phyloP scores from a whole-genome alignment of 345 rosid species.

The Laguncularia racemosa region DNA sequence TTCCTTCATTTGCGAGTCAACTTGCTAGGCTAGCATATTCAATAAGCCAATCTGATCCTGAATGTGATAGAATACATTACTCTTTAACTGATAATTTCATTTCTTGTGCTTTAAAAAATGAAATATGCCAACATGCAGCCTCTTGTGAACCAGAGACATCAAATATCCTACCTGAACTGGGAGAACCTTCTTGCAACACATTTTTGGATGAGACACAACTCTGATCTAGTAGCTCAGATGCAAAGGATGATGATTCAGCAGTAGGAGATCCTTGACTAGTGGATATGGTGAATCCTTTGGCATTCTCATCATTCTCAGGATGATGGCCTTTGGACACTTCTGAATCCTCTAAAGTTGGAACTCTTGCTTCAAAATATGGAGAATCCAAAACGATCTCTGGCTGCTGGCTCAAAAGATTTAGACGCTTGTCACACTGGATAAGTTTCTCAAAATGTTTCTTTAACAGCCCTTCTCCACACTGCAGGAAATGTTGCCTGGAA shows the following conservation, averaged over 20 bases:
- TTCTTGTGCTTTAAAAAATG: too few relatives aligned
- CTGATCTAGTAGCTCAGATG: conserved; percentile 36
- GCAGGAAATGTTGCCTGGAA: conserved; percentile 88
- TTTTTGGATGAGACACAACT: conserved; percentile 41
- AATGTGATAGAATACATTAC: too few relatives aligned
- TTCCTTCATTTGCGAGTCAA: too few relatives aligned
- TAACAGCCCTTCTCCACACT: conserved; percentile 78
- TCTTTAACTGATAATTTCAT: too few relatives aligned
- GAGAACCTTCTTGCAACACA: conserved; percentile 64
- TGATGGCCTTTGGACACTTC: conserved; percentile 44
- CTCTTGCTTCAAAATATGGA: conserved; percentile 61
- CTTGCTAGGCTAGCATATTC: too few relatives aligned
- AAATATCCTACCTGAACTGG: conserved; percentile 67
- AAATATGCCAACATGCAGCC: too few relatives aligned
- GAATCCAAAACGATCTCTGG: conserved; percentile 68
- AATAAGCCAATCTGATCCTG: too few relatives aligned
- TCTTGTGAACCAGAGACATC: too few relatives aligned
- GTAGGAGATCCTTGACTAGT: conserved; percentile 58
- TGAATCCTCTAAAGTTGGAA: conserved; percentile 61
- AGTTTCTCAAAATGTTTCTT: conserved; percentile 93
- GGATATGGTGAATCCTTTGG: conserved; percentile 34
- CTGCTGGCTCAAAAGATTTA: conserved; percentile 73
- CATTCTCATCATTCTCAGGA: conserved; percentile 32
- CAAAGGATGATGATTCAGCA: conserved; percentile 62
- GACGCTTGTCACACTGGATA: conserved; percentile 87